A percentile compares a stretch with the other conserved stretches of the same genome.
These are phyloP conservation scores for Pseudogymnoascus sp. DNA, from an alignment of 2,329 filamentous ascomycete genomes.

Conservation along the genomic window DNA sequence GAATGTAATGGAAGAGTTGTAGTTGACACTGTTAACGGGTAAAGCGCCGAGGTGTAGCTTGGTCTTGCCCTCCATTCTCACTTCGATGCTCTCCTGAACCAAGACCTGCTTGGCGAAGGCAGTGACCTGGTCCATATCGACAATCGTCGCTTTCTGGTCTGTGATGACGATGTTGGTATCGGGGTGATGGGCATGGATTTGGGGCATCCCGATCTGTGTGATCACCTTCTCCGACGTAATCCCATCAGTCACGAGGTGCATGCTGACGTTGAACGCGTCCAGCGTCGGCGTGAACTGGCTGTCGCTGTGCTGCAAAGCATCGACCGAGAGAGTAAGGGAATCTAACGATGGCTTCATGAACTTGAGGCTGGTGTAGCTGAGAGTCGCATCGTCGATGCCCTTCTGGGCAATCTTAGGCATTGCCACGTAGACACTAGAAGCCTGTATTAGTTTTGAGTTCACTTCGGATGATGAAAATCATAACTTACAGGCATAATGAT, in stretches of 20 bases:
- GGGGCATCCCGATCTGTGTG: slow-evolving; percentile 24
- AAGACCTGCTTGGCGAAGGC: slow-evolving; percentile 44
- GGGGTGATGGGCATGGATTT: slow-evolving; percentile 25
- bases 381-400: slow-evolving; percentile 44
- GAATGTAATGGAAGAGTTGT: slow-evolving; percentile 50
- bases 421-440: slow-evolving; percentile 47
- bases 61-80: slow-evolving; percentile 46
- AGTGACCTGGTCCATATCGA: slow-evolving; percentile 39
- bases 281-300: slow-evolving; percentile 48
- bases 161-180: slow-evolving; percentile 38
- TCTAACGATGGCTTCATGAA: slow-evolving; percentile 44
- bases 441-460: not conserved
- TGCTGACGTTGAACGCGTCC: slow-evolving; percentile 44
- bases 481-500: slow-evolving; percentile 48
- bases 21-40: slow-evolving; percentile 44
- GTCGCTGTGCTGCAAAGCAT: slow-evolving; percentile 39
- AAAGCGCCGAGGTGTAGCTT: slow-evolving; percentile 44
- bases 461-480: not conserved
- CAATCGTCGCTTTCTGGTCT: slow-evolving; percentile 39
- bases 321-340: slow-evolving; percentile 42
- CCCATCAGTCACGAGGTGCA: slow-evolving; percentile 40
- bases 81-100: slow-evolving; percentile 39
- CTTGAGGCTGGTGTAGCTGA: slow-evolving; percentile 44
- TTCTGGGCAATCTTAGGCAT: slow-evolving; percentile 52
- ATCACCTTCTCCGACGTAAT: slow-evolving; percentile 22